Percentiles rank a stretch among this genome's conserved stretches.
Evolutionary conservation across 768 basidiomycete species (phyloP).

Genomic region (Postia placenta): DNA sequence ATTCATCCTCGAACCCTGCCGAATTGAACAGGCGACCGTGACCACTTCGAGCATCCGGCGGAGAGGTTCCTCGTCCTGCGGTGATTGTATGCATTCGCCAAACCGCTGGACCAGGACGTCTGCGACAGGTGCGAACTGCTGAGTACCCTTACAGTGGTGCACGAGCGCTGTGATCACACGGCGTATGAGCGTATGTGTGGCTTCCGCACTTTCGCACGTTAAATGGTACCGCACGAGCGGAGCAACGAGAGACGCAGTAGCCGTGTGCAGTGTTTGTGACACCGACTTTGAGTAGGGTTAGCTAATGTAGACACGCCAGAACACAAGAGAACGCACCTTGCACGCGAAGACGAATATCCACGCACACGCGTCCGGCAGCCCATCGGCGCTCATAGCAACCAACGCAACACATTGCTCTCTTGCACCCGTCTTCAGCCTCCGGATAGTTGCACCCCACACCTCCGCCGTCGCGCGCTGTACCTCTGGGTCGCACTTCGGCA

Average conservation of each 20-base stretch:
- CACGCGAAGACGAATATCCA: constrained; percentile 76
- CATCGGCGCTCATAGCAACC: constrained; percentile 38
- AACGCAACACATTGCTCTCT: constrained; percentile 51
- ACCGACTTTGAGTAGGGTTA: constrained; percentile 48
- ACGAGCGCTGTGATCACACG: constrained; percentile 74
- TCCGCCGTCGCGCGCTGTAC: constrained; percentile 77
- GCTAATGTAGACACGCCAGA: background rate
- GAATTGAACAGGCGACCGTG: constrained; percentile 52
- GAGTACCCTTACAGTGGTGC: constrained; percentile 72
- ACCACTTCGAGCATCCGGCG: constrained; percentile 51
- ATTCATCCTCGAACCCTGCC: constrained; percentile 64
- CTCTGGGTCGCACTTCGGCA: constrained; percentile 61
- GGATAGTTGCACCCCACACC: constrained; percentile 77
- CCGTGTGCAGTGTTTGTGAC: constrained; percentile 76
- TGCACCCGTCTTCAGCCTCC: constrained; percentile 59
- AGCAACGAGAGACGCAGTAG: constrained; percentile 54
- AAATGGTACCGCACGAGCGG: constrained; percentile 56
- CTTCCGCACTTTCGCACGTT: constrained; percentile 29
- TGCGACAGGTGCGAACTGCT: constrained; percentile 53
- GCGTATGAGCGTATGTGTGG: constrained; percentile 52
- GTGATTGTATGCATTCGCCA: constrained; percentile 7
- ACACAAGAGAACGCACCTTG: constrained; percentile 46
- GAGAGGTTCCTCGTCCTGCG: constrained; percentile 30
- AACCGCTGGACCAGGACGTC: constrained; percentile 46
- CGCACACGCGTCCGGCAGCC: constrained; percentile 57